Evolutionary conservation across 2,329 filamentous ascomycete species (phyloP), one percentile per base, ranked within the genome.

Genomic region (Fusarium compactum): DNA sequence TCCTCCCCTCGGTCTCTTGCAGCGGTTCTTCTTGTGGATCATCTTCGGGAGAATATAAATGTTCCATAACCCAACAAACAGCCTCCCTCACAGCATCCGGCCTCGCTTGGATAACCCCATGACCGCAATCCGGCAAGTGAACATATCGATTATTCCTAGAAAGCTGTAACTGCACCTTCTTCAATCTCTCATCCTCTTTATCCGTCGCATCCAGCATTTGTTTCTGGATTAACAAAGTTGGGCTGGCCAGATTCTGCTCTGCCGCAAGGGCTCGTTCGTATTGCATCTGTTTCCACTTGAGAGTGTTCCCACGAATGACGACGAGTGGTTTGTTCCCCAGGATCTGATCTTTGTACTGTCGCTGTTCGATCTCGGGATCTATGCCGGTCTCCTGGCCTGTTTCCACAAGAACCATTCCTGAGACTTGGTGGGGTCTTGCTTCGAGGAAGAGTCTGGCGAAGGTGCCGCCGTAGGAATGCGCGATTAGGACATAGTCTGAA

Each of bases 341-440:
- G 4, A 73, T 53, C 16, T 50, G 52, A 2, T 43, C 53, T 6
- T 50, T 25, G 30, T 74, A 74, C 24, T 74, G 72, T 3, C 45
- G 9, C 25, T 72, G 44, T 24, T 73, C 72, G 2, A 67, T 30
- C 46, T 22, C 9, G 0, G 55, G 16, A 9, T 59, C 67, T 46
- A 69, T 47, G 14, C 44, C 68, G 9, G 72, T 71, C 30, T 74
- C 72, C 20, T 74, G 72, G 7, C 72, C 72, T 1, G 72, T 74
- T 20, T 74, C 72, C 3, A 59, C 72, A 7, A 74, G 70, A 4
- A 74, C 62, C 58, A 74, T 62, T 8, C 72, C 72, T 1, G 65
- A 69, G 6, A 74, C 60, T 11, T 69, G 46, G 5, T 52, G 20
- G 11, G 47, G 61, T 16, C 56, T 58, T 10, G 48, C 52, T 15